These are phyloP conservation scores for Nicotiana paniculata DNA, from an alignment of 257 asterid genomes.

Conservation along the genomic window DNA sequence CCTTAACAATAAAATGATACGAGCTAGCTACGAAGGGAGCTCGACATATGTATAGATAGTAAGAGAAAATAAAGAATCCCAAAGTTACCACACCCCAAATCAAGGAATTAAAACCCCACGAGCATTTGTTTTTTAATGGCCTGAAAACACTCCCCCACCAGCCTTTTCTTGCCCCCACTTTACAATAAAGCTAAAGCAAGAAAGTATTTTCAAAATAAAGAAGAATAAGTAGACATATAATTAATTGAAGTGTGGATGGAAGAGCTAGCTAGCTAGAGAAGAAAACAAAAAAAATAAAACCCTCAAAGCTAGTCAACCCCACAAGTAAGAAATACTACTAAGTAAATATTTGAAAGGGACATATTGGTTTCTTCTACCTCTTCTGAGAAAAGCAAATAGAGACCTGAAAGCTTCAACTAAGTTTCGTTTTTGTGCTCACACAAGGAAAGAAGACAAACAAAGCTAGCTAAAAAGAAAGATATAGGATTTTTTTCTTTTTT, in stretches of 20 bases:
- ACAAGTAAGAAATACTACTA: constrained; percentile 34
- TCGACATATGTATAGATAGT: background rate
- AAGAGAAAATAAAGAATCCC: constrained; percentile 10
- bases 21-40: background rate
- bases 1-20: background rate
- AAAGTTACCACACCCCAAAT: constrained; percentile 45
- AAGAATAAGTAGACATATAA: constrained; percentile 1
- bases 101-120: constrained; percentile 55
- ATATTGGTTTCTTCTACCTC: constrained; percentile 16
- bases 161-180: constrained; percentile 31
- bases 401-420: constrained; percentile 33
- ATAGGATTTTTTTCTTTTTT: too few relatives aligned
- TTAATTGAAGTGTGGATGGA: constrained; percentile 2
- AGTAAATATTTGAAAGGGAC: constrained; percentile 25
- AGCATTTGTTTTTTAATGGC: constrained; percentile 31
- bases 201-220: background rate
- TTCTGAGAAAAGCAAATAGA: constrained; percentile 31
- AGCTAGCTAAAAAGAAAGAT: constrained; percentile 12
- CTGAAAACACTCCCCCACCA: constrained; percentile 35
- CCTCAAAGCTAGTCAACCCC: constrained; percentile 25
- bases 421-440: constrained; percentile 31
- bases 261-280: background rate
- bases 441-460: constrained; percentile 31
- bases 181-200: constrained; percentile 28
- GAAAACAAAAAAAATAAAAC: background rate